These are phyloP conservation scores for Colletotrichum trifolii DNA, from an alignment of 2,329 filamentous ascomycete genomes.

Conservation along the genomic window DNA sequence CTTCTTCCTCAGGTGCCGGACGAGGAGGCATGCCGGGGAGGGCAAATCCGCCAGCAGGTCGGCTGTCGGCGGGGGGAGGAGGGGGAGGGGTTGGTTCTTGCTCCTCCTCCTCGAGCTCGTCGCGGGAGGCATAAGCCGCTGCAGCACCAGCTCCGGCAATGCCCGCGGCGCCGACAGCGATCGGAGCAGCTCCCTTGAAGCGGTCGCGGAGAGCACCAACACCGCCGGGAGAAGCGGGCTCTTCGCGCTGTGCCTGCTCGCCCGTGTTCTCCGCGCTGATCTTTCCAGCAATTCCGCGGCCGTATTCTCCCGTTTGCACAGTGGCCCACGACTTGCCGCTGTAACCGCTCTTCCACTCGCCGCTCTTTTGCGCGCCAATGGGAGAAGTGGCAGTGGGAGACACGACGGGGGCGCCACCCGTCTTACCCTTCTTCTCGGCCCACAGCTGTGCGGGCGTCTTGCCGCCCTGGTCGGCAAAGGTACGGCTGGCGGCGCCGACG, in stretches of 20 bases:
- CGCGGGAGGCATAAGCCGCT: slow-evolving; percentile 44
- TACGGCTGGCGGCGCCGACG: slow-evolving; percentile 85
- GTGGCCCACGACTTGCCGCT: slow-evolving; percentile 89
- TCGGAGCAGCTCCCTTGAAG: slow-evolving; percentile 81
- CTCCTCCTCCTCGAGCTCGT: slow-evolving; percentile 43
- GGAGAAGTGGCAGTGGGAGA: slow-evolving; percentile 60
- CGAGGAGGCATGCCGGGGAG: slow-evolving; percentile 80
- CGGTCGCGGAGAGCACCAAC: slow-evolving; percentile 83
- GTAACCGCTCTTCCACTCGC: slow-evolving; percentile 94
- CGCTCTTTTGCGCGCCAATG: slow-evolving; percentile 76
- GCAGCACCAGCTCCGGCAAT: slow-evolving; percentile 55
- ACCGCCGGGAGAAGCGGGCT: slow-evolving; percentile 69
- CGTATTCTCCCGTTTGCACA: slow-evolving; percentile 79
- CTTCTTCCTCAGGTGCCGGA: slow-evolving; percentile 64
- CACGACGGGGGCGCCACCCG: slow-evolving; percentile 66
- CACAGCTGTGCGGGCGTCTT: slow-evolving; percentile 97
- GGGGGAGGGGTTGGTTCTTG: slow-evolving; percentile 63
- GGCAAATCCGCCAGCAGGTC: slow-evolving; percentile 77
- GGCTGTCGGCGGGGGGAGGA: slow-evolving; percentile 64
- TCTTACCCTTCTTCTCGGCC: slow-evolving; percentile 95
- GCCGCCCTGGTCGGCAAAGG: slow-evolving; percentile 92
- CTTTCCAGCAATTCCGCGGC: slow-evolving; percentile 66
- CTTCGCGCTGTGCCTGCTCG: slow-evolving; percentile 54
- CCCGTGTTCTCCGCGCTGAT: slow-evolving; percentile 73
- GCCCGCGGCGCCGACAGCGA: slow-evolving; percentile 61